Evolutionary conservation across 345 rosid species (phyloP), one percentile per base, ranked within the genome.

Genomic region (Erysimum cheiranthoides): DNA sequence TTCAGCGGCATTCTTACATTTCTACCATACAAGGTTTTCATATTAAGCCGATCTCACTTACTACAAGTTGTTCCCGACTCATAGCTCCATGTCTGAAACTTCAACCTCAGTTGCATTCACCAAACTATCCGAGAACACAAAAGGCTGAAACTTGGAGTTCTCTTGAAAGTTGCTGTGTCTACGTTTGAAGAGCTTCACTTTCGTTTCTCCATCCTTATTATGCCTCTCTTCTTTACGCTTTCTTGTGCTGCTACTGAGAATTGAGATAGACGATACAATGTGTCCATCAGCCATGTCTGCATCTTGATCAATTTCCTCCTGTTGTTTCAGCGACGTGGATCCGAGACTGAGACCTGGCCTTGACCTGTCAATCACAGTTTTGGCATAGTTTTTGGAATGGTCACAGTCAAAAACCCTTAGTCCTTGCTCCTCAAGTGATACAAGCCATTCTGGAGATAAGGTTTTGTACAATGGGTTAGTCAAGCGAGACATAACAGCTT

Each of bases 151-250:
- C 38, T 43, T 71, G 31, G 80, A 64, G 30, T 46, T 70, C 52
- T 70, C 80, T 27, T 64, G 72, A 77, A 46, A 5, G 63, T 71
- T 77, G 39, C 21, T 79, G 39, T 65, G 71, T 21, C 82, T 77
- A 82, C 69, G 80, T 75, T 84, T 93, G 40, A 79, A 73, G 68
- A 82, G 46, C 82, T 88, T 91, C 56, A 74, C 59, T 21, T 83
- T 85, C 52, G 64, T 70, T 62, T 83, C 80, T 34, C 62, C 80
- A 72, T 85, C 95, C 49, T 64, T 70, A 17, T 35, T 0, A 25
- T 58, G 47, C 54, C 73, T 68, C 75, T 78, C 86, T 60, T 86
- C 92, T 85, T 87, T 91, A 66, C 92, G 96, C 63, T 93, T 90
- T 79, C 87, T 90, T 18, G 85, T 77, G 52, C 69, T 77, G 39